phyloP scores from a whole-genome alignment of 306 rosid genomes.

The Datisca glomerata region DNA sequence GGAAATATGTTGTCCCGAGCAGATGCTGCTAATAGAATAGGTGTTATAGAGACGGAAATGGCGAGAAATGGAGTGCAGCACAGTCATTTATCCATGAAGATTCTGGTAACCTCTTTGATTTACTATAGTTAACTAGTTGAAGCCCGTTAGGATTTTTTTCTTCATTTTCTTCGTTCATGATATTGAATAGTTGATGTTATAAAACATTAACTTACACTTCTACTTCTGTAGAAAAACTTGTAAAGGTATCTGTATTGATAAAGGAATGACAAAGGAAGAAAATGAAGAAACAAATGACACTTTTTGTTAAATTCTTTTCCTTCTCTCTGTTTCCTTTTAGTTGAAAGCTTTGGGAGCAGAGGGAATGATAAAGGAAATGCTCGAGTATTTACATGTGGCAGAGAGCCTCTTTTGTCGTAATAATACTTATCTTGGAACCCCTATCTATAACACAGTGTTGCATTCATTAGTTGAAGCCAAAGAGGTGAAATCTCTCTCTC shows the following conservation, averaged over 20 bases:
- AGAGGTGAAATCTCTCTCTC: conserved; percentile 33
- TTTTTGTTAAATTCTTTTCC: no score
- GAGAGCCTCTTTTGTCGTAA: conserved; percentile 48
- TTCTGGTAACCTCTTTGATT: conserved; percentile 32
- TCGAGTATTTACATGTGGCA: conserved; percentile 56
- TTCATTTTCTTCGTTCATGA: no score
- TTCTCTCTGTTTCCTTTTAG: conserved; percentile 17
- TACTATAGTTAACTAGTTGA: no score
- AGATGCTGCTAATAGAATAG: conserved; percentile 50
- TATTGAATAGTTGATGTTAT: no score
- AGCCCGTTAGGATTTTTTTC: no score
- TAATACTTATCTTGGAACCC: conserved; percentile 31
- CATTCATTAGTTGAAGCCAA: conserved; percentile 53
- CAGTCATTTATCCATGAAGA: conserved; percentile 49
- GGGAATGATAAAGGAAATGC: conserved; percentile 54
- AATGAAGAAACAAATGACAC: background rate
- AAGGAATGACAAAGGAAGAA: no score
- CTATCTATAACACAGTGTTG: conserved; percentile 45
- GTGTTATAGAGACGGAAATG: conserved; percentile 71
- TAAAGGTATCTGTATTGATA: no score
- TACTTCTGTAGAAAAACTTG: no score
- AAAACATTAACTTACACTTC: no score
- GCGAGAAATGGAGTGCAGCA: conserved; percentile 50
- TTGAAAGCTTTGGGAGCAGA: conserved; percentile 75
- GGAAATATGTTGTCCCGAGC: conserved; percentile 48